phyloP scores from a whole-genome alignment of 805 yeast genomes.

The Priceomyces fermenticarens region DNA sequence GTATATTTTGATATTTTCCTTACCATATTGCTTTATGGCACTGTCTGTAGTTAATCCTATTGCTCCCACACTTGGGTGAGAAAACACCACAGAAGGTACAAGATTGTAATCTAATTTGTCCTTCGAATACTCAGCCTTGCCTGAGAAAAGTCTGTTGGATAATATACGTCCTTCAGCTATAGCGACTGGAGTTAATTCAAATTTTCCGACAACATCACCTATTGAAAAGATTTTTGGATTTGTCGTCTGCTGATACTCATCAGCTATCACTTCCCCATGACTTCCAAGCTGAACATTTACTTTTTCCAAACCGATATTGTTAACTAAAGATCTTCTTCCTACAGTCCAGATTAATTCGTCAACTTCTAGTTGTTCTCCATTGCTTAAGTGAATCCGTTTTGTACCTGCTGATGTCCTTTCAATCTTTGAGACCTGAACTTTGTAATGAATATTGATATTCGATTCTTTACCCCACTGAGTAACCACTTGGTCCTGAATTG shows the following conservation, averaged over 20 bases:
- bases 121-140: constrained; percentile 63
- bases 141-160: constrained; percentile 83
- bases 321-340: constrained; percentile 79
- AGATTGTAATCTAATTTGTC: constrained; percentile 83
- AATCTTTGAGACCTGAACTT: constrained; percentile 42
- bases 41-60: constrained; percentile 81
- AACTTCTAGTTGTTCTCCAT: constrained; percentile 46
- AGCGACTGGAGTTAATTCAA: constrained; percentile 96
- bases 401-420: constrained; percentile 31
- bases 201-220: constrained; percentile 92
- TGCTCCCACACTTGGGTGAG: constrained; percentile 97
- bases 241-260: constrained; percentile 84
- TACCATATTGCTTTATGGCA: constrained; percentile 78
- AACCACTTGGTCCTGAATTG: constrained; percentile 76
- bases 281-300: constrained; percentile 66
- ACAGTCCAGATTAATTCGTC: constrained; percentile 91
- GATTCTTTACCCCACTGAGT: constrained; percentile 69
- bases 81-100: constrained; percentile 91
- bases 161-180: constrained; percentile 97
- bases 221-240: constrained; percentile 72
- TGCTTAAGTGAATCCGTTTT: constrained; percentile 36
- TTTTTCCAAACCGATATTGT: constrained; percentile 66
- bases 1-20: constrained; percentile 77
- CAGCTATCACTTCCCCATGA: constrained; percentile 66
- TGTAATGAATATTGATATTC: constrained; percentile 80